Percentiles rank a stretch among this genome's conserved stretches.
Evolutionary conservation across 2,329 filamentous ascomycete species (phyloP).

Genomic region (Coniochaeta hoffmannii): DNA sequence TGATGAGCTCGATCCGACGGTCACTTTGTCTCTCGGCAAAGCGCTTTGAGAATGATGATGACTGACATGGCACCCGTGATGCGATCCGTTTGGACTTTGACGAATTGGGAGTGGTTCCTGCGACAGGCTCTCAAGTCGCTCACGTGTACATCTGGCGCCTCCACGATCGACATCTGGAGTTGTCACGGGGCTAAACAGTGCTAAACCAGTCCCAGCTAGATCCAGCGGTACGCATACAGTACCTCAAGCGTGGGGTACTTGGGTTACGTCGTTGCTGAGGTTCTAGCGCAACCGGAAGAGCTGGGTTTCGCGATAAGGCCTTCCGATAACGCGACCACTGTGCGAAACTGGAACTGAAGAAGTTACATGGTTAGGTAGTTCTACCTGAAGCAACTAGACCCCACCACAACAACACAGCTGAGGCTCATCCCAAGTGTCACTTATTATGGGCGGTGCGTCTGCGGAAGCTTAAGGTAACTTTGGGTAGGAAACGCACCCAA

Average conservation of each 20-base stretch:
- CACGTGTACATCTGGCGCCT: neutral
- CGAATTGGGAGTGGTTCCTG: neutral
- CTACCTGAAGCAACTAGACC: neutral
- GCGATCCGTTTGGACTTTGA: neutral
- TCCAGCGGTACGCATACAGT: neutral
- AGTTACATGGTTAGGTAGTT: too few species aligned
- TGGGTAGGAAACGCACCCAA: too few species aligned
- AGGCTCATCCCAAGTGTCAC: too few species aligned
- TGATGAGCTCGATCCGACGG: neutral
- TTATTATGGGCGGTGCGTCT: too few species aligned
- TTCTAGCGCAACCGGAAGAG: neutral
- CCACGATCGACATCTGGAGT: neutral
- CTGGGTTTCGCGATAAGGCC: conserved; percentile 6
- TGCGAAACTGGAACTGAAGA: neutral
- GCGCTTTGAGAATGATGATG: neutral
- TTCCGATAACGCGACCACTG: conserved; percentile 4
- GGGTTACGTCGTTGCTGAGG: neutral
- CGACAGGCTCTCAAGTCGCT: neutral
- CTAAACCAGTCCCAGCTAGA: neutral
- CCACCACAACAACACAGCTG: neutral
- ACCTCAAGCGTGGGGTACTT: neutral
- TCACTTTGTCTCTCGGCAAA: neutral
- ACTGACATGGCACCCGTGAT: conserved; percentile 2
- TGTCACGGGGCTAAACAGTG: neutral
- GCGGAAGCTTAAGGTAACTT: too few species aligned